These are phyloP conservation scores for Pinus taeda DNA, from an alignment of 75 land plant genomes.

Conservation along the genomic window DNA sequence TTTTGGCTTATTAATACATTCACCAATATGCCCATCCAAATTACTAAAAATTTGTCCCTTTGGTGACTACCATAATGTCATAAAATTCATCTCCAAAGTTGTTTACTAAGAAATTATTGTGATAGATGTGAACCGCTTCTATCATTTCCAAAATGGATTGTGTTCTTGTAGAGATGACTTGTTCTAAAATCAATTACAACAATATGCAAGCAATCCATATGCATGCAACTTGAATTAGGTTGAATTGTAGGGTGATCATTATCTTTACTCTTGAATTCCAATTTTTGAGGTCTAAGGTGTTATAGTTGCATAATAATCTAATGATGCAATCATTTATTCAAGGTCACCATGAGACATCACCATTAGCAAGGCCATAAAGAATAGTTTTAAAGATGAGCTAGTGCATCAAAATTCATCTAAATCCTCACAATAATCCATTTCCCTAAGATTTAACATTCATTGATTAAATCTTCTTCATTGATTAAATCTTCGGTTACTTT, in stretches of 20 bases:
- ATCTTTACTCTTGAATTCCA: background rate
- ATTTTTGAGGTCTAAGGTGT: background rate
- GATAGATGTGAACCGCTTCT: conserved; percentile 1
- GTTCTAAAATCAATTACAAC: background rate
- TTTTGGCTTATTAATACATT: conserved; percentile 3
- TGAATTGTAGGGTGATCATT: background rate
- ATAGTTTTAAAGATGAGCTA: no score
- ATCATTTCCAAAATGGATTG: conserved; percentile 2
- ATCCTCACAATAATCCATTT: no score
- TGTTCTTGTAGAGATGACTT: background rate
- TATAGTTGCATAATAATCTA: background rate
- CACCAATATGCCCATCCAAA: background rate
- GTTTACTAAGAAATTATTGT: background rate
- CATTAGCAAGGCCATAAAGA: no score
- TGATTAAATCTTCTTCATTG: no score
- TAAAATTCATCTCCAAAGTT: conserved; percentile 5
- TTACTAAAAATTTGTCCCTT: background rate
- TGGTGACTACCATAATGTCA: conserved; percentile 5
- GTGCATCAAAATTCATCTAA: no score
- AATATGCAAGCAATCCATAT: background rate
- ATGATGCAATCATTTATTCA: no score
- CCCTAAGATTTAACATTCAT: no score
- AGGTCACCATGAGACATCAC: no score
- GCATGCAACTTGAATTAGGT: background rate
- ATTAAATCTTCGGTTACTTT: no score